A percentile compares a stretch with the other conserved stretches of the same genome.
These are phyloP conservation scores for Coemansia sp. DNA, from an alignment of 192 early-diverging fungal genomes.

Conservation along the genomic window DNA sequence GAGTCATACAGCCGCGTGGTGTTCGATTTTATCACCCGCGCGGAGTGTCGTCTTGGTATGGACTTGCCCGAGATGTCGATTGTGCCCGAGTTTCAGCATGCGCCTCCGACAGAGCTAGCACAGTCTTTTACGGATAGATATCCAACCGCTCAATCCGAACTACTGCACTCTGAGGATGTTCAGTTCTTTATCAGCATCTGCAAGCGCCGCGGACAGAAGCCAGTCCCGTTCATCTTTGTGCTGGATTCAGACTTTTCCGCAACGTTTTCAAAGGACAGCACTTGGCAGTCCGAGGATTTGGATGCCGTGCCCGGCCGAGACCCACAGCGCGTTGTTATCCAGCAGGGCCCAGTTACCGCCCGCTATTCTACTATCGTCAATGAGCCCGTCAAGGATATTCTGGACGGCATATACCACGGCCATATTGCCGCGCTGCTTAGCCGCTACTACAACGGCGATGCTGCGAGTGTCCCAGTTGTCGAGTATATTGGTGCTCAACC, in stretches of 20 bases:
- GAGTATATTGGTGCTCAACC: slow-evolving; percentile 64
- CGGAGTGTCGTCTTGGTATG: slow-evolving; percentile 69
- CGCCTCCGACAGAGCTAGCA: slow-evolving; percentile 29
- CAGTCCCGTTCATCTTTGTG: slow-evolving; percentile 87
- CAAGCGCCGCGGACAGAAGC: slow-evolving; percentile 66
- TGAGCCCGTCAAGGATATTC: slow-evolving; percentile 85
- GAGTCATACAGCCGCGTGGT: slow-evolving; percentile 66
- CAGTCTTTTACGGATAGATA: slow-evolving; percentile 9
- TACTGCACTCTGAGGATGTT: slow-evolving; percentile 39
- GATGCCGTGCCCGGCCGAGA: slow-evolving; percentile 83
- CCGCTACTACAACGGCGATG: slow-evolving; percentile 66
- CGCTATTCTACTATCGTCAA: slow-evolving; percentile 70
- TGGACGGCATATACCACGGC: slow-evolving; percentile 78
- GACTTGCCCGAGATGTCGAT: neutral
- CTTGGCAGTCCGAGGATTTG: slow-evolving; percentile 89
- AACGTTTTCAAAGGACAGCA: slow-evolving; percentile 89
- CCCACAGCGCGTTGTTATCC: slow-evolving; percentile 76
- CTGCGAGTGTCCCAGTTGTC: slow-evolving; percentile 64
- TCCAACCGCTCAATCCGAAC: slow-evolving; percentile 19
- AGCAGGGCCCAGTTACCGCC: slow-evolving; percentile 87
- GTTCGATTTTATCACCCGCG: slow-evolving; percentile 77
- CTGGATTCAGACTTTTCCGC: slow-evolving; percentile 88
- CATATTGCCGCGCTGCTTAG: slow-evolving; percentile 76
- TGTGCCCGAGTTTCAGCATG: neutral
- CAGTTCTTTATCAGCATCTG: slow-evolving; percentile 48